Conservation (phyloP, 2,329 filamentous ascomycete genomes). For the Coniella vitis region DNA sequence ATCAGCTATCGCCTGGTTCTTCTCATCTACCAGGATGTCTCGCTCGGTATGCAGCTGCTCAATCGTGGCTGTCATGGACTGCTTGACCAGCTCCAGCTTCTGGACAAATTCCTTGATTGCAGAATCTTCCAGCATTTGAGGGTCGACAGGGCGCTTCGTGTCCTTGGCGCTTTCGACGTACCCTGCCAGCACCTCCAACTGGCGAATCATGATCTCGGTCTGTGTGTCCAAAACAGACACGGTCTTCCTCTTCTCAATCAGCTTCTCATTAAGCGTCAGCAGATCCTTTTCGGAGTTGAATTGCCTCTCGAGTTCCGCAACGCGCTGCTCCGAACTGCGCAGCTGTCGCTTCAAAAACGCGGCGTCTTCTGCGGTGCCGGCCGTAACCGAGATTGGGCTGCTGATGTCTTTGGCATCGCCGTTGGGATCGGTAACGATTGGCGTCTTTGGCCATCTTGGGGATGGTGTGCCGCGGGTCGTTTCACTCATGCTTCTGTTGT, state of each 20-base stretch:
- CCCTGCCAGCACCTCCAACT: constrained; percentile 82
- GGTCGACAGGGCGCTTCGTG: constrained; percentile 70
- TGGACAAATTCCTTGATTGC: constrained; percentile 89
- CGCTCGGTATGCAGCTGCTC: constrained; percentile 62
- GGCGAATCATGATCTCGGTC: constrained; percentile 89
- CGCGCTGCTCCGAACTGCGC: constrained; percentile 72
- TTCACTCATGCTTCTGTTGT: constrained; percentile 59
- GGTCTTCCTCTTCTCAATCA: constrained; percentile 89
- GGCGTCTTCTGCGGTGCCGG: constrained; percentile 52
- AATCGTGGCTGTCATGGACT: constrained; percentile 49
- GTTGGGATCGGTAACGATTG: constrained; percentile 48
- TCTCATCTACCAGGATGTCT: constrained; percentile 78
- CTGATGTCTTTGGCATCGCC: constrained; percentile 54
- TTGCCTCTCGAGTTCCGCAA: constrained; percentile 80
- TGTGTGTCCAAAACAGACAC: constrained; percentile 92
- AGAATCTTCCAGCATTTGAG: constrained; percentile 76
- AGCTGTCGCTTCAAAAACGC: constrained; percentile 67
- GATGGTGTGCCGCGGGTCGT: constrained; percentile 59
- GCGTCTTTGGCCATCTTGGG: constrained; percentile 64
- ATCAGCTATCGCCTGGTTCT: constrained; percentile 71
- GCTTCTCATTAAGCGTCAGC: constrained; percentile 76
- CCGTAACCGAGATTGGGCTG: constrained; percentile 61
- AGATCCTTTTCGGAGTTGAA: constrained; percentile 59
- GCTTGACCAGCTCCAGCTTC: constrained; percentile 56
- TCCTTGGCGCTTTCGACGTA: constrained; percentile 84